Conservation (phyloP, 805 yeast genomes). For the Saccharomycopsis sp. region DNA sequence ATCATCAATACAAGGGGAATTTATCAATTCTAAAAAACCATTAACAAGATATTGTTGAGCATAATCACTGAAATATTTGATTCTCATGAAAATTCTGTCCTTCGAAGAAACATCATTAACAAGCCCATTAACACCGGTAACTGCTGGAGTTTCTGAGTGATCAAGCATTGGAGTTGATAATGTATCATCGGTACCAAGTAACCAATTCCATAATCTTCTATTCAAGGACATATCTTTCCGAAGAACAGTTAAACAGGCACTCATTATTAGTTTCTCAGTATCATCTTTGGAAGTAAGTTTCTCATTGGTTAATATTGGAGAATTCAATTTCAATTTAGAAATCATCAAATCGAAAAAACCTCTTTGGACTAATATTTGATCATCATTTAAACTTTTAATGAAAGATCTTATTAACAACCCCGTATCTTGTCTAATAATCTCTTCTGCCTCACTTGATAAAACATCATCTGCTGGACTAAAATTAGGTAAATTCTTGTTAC, state of each 20-base stretch:
- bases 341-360: constrained; percentile 80
- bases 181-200: constrained; percentile 62
- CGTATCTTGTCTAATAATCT: constrained; percentile 64
- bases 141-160: neutral
- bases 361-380: constrained; percentile 64
- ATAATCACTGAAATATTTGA: constrained; percentile 48
- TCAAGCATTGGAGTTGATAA: constrained; percentile 5
- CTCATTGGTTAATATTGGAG: constrained; percentile 37
- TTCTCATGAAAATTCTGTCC: constrained; percentile 22
- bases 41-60: constrained; percentile 41
- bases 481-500: constrained; percentile 53
- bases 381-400: constrained; percentile 55
- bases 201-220: constrained; percentile 89
- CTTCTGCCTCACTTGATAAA: constrained; percentile 41
- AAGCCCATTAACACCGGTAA: neutral
- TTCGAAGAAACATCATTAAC: neutral
- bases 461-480: constrained; percentile 28
- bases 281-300: constrained; percentile 38
- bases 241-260: constrained; percentile 58
- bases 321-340: constrained; percentile 53
- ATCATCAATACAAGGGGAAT: constrained; percentile 21
- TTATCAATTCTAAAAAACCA: constrained; percentile 43
- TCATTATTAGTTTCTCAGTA: constrained; percentile 44
- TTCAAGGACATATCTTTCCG: constrained; percentile 90
- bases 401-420: constrained; percentile 72